Evolutionary conservation across 768 basidiomycete genomes (phyloP), one percentile per base, ranked within the genome.

Genomic region (Russula vinacea): DNA sequence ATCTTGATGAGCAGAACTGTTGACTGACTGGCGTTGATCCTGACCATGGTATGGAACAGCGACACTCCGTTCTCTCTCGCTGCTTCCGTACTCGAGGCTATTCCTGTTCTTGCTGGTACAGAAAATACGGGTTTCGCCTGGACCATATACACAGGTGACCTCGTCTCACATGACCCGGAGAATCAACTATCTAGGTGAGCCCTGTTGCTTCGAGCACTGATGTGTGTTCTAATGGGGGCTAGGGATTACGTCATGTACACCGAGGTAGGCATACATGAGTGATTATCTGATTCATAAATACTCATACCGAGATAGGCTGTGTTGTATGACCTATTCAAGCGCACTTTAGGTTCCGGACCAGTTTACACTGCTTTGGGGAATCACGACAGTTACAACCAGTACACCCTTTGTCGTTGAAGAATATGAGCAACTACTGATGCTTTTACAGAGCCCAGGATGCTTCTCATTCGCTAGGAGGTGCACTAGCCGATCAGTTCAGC

Each of bases 341-440:
- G 77, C 17, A 78, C 78, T 68, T 78, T 90, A 35, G 84, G 83
- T 17, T 77, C 81, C 16, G 87, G 87, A 0, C 88, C 89, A n/a
- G 81, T 90, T 3, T 92, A 90, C 67, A 84, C 86, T 33, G 83
- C 86, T 0, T 76, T 91, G 10, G 89, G 89, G 10, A 92, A 92
- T 71, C 89, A 92, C 69, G 89, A 92, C 71, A 85, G 79, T 47
- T 88, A 85, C 72, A 85, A 85, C 68, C 80, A 84, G 84, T 87
- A 65, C 35, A 81, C 70, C 7, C 26, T 37, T 56, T 40, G 29
- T 26, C 3, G 2, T 24, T 4, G 33, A 24, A n/a, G 42, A 42
- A 5, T 37, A 22, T 13, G 14, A 37, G 24, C 49, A 54, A 16
- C 40, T 24, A 6, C 52, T 61, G 17, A 29, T 62, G 5, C 50